Percentiles rank a stretch among this genome's conserved stretches.
Conservation (phyloP, 352 stramenopile species). For the Phytophthora pinifolia region DNA sequence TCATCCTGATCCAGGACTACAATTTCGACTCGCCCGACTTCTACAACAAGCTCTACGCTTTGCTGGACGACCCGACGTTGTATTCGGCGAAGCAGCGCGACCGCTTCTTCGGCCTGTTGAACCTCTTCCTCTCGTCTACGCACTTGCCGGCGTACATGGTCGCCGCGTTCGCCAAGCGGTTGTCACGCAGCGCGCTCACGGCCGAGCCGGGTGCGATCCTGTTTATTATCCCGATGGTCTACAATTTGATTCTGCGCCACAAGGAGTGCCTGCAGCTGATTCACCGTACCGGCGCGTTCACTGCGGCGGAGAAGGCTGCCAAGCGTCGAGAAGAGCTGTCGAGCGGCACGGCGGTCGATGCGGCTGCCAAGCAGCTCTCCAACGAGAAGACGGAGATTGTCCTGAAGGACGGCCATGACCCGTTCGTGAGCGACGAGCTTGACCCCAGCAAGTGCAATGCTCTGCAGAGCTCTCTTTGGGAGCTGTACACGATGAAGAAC, state of each 20-base stretch:
- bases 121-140: constrained; percentile 94
- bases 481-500: constrained; percentile 92
- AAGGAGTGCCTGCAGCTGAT: constrained; percentile 95
- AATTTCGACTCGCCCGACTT: constrained; percentile 98
- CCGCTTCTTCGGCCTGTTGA: constrained; percentile 94
- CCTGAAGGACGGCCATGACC: constrained; percentile 77
- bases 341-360: constrained; percentile 73
- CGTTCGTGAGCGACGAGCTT: constrained; percentile 69
- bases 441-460: constrained; percentile 75
- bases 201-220: constrained; percentile 91
- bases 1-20: constrained; percentile 96
- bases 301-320: constrained; percentile 63
- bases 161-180: constrained; percentile 95
- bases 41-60: constrained; percentile 95
- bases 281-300: constrained; percentile 75
- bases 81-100: constrained; percentile 77
- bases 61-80: constrained; percentile 84
- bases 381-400: constrained; percentile 59
- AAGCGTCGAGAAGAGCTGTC: constrained; percentile 72
- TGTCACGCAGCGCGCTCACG: constrained; percentile 87
- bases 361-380: constrained; percentile 69
- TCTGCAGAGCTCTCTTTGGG: constrained; percentile 95
- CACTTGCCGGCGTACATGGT: constrained; percentile 96
- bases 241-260: constrained; percentile 96
- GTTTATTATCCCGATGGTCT: constrained; percentile 95